A percentile compares a stretch with the other conserved stretches of the same genome.
Evolutionary conservation across 306 rosid genomes (phyloP).

Genomic region (Sphenostylis stenocarpa): DNA sequence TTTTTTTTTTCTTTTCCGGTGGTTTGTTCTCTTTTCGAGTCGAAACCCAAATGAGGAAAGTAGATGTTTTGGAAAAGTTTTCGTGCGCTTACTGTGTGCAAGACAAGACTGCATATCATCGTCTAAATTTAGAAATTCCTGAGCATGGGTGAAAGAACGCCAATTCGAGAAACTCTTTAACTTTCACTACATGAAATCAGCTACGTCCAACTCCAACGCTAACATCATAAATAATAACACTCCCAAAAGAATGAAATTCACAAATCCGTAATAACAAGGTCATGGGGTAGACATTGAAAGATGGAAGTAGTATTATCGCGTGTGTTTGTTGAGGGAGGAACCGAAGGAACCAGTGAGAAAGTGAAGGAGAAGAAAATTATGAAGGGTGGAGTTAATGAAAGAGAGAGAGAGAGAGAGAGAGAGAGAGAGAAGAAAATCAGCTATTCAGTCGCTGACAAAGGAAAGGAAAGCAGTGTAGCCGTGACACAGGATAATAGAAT

Average conservation of each 20-base stretch:
- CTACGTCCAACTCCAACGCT: constrained; percentile 7
- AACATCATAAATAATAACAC: background rate
- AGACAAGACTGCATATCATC: constrained; percentile 51
- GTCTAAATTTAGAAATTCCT: constrained; percentile 57
- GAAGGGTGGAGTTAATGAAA: background rate
- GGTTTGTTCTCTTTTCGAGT: constrained; percentile 37
- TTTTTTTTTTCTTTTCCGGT: background rate
- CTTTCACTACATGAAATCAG: constrained; percentile 39
- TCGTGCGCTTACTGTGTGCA: constrained; percentile 50
- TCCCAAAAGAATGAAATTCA: background rate
- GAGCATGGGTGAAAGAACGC: constrained; percentile 23
- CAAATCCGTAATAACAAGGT: background rate
- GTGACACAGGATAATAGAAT: constrained; percentile 33
- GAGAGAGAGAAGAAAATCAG: background rate
- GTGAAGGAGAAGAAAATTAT: constrained; percentile 10
- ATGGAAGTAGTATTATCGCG: background rate
- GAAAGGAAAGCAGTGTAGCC: background rate
- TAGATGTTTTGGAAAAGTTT: constrained; percentile 48
- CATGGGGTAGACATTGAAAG: background rate
- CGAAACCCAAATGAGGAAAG: constrained; percentile 76
- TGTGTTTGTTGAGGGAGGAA: background rate
- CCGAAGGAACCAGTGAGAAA: background rate
- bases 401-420: background rate
- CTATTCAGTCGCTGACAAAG: constrained; percentile 29
- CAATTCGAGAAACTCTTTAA: constrained; percentile 41